Evolutionary conservation across 345 rosid species (phyloP).

Genomic region (Gossypium rotundifolium): DNA sequence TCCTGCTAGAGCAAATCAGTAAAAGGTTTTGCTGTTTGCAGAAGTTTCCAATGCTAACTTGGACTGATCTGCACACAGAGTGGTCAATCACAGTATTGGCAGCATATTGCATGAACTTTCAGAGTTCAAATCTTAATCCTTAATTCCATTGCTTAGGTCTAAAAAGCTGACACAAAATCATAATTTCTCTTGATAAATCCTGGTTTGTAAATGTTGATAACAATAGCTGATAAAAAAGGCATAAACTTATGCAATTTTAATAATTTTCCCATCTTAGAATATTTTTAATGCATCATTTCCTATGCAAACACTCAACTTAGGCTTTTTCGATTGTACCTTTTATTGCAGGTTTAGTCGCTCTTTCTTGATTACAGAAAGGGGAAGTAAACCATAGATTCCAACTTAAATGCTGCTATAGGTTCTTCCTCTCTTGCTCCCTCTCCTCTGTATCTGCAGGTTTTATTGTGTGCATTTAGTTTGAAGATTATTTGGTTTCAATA

Average conservation of each 20-base stretch:
- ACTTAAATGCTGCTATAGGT: conserved; percentile 3
- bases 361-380: conserved; percentile 7
- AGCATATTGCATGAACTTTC: background rate
- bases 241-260: background rate
- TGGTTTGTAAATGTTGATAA: background rate
- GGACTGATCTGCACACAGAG: background rate
- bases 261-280: background rate
- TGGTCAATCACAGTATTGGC: background rate
- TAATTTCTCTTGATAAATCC: background rate
- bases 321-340: background rate
- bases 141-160: background rate
- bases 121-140: background rate
- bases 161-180: background rate
- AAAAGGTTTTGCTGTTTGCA: background rate
- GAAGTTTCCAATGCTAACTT: background rate
- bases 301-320: background rate
- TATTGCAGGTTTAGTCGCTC: conserved; percentile 10
- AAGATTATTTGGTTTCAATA: background rate
- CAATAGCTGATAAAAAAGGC: background rate
- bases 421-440: background rate
- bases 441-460: background rate
- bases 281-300: background rate
- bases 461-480: background rate
- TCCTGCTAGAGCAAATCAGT: background rate
- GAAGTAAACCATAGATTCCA: background rate